Evolutionary conservation across 192 early-diverging fungal species (phyloP).

Genomic region (Paraglomus occultum): DNA sequence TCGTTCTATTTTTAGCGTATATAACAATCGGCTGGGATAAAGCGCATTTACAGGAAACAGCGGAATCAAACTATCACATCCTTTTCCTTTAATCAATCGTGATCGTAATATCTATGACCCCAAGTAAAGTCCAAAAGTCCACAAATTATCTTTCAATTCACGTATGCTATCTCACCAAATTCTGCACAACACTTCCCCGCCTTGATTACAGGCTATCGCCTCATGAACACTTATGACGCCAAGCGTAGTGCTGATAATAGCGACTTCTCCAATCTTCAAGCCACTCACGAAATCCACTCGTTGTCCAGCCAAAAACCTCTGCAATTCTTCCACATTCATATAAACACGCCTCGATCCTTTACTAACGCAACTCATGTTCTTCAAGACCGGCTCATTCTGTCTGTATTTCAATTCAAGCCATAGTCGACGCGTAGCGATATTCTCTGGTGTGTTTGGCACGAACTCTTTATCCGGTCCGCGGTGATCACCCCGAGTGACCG

Average conservation of each 20-base stretch:
- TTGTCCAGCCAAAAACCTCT: conserved; percentile 69
- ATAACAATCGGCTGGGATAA: too few relatives aligned
- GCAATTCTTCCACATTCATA: conserved; percentile 79
- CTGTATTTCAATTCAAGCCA: conserved; percentile 97
- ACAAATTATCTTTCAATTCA: too few relatives aligned
- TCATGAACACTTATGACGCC: conserved; percentile 92
- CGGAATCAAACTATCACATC: too few relatives aligned
- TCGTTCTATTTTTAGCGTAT: too few relatives aligned
- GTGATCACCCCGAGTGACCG: conserved; percentile 76
- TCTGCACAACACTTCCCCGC: conserved; percentile 86
- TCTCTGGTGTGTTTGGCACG: conserved; percentile 76
- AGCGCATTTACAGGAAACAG: too few relatives aligned
- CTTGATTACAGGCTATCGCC: conserved; percentile 77
- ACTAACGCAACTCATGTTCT: conserved; percentile 74
- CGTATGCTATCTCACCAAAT: conserved; percentile 21
- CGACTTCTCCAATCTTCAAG: conserved; percentile 85
- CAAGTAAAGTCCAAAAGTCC: too few relatives aligned
- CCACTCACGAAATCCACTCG: conserved; percentile 77
- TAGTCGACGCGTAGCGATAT: conserved; percentile 78
- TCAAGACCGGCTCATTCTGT: conserved; percentile 76
- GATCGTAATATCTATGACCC: too few relatives aligned
- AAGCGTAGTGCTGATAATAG: conserved; percentile 80
- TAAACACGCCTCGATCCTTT: conserved; percentile 82
- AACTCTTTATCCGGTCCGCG: conserved; percentile 68
- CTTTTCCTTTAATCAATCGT: too few relatives aligned